Conservation (phyloP, 139 green algal species). For the Pleodorina starrii region DNA sequence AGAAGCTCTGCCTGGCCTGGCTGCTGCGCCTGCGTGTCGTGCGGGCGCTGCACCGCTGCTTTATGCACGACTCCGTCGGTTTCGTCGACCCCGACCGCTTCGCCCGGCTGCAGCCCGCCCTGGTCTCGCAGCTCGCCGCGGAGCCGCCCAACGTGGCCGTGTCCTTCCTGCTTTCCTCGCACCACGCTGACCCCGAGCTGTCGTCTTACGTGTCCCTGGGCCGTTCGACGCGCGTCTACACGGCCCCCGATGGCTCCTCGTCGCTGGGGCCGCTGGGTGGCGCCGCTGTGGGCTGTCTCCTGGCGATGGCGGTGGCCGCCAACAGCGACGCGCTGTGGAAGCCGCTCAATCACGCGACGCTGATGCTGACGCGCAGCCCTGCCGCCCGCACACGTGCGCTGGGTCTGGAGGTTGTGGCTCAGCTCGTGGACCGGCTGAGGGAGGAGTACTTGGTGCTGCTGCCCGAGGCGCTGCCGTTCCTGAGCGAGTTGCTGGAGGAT, state of each 20-base stretch:
- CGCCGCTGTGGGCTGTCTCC: conserved; percentile 68
- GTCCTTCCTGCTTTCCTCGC: neutral
- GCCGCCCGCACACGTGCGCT: conserved; percentile 40
- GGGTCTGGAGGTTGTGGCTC: conserved; percentile 63
- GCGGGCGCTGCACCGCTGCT: conserved; percentile 84
- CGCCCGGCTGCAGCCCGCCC: conserved; percentile 71
- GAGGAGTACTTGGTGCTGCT: conserved; percentile 93
- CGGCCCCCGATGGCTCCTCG: conserved; percentile 5
- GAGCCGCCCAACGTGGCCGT: conserved; percentile 45
- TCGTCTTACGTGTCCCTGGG: conserved; percentile 36
- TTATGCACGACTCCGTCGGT: conserved; percentile 83
- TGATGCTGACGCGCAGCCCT: conserved; percentile 61
- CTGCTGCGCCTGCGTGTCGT: conserved; percentile 74
- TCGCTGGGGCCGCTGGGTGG: conserved; percentile 40
- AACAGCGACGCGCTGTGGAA: conserved; percentile 87
- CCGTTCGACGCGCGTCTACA: conserved; percentile 9
- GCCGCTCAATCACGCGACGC: conserved; percentile 84
- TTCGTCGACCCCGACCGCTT: conserved; percentile 85
- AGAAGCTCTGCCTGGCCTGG: conserved; percentile 55
- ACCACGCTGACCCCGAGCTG: conserved; percentile 47
- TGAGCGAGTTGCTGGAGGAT: conserved; percentile 95
- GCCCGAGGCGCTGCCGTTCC: conserved; percentile 90
- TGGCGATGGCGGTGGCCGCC: conserved; percentile 82
- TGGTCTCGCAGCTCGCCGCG: conserved; percentile 69
- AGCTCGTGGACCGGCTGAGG: conserved; percentile 75